phyloP scores from a whole-genome alignment of 2,329 filamentous ascomycete genomes.

The Diaporthe vaccinii region DNA sequence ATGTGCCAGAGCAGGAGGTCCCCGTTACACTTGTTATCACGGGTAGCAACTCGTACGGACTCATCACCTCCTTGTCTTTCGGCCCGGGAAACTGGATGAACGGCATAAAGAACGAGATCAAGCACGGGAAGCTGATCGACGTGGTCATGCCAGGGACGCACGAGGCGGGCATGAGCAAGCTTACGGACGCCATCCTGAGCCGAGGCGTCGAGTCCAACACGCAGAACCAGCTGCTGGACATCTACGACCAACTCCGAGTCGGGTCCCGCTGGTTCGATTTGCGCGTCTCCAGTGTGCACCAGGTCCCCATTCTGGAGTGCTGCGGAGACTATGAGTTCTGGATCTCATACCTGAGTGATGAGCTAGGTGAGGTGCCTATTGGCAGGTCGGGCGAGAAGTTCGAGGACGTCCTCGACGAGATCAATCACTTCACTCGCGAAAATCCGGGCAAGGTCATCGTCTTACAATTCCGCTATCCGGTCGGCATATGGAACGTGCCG shows the following conservation, averaged over 20 bases:
- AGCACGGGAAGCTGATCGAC: background rate
- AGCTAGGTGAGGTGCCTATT: background rate
- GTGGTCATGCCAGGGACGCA: background rate
- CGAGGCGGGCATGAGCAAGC: background rate
- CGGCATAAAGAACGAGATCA: background rate
- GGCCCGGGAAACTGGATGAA: background rate
- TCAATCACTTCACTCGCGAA: background rate
- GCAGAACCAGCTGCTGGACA: conserved; percentile 59
- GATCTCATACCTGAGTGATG: background rate
- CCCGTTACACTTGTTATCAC: background rate
- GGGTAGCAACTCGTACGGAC: background rate
- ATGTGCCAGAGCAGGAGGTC: background rate
- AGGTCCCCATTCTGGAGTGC: background rate
- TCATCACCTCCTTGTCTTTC: background rate
- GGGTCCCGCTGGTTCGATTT: conserved; percentile 64
- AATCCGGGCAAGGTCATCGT: background rate
- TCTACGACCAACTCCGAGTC: conserved; percentile 59
- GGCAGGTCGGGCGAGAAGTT: background rate
- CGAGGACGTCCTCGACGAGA: background rate
- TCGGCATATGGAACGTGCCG: background rate
- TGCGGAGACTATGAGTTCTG: background rate
- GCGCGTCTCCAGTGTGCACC: conserved; percentile 54
- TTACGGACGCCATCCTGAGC: background rate
- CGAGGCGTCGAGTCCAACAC: conserved; percentile 47
- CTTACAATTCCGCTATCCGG: background rate